These are phyloP conservation scores for Fonsecaea pedrosoi DNA, from an alignment of 2,329 filamentous ascomycete genomes.

Conservation along the genomic window DNA sequence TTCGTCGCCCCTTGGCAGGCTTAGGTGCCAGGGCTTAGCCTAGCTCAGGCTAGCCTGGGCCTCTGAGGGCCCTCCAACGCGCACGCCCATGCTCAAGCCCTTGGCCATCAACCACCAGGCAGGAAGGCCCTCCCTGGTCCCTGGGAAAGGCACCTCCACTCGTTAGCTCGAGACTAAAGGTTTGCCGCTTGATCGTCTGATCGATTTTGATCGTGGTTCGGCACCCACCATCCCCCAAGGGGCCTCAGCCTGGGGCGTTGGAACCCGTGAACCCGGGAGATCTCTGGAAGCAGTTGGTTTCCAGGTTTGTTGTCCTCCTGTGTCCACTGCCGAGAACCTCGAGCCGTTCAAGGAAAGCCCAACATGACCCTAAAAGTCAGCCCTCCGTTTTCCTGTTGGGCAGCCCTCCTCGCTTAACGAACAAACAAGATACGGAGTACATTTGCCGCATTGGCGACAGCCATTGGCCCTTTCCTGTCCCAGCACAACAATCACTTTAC, in stretches of 20 bases:
- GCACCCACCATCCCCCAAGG: slow-evolving; percentile 7
- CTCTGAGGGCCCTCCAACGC: neutral
- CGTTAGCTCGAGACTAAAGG: slow-evolving; percentile 11
- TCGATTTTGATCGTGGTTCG: slow-evolving; percentile 21
- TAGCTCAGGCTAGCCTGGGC: neutral
- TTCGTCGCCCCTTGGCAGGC: slow-evolving; percentile 1
- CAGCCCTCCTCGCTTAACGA: neutral
- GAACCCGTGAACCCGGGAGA: slow-evolving; percentile 5
- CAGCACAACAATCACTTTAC: neutral
- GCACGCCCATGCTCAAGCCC: neutral
- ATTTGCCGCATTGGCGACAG: neutral
- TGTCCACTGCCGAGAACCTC: slow-evolving; percentile 8
- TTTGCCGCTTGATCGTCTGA: slow-evolving; percentile 22
- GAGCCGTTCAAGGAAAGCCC: slow-evolving; percentile 16
- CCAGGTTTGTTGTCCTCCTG: neutral
- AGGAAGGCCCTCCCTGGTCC: neutral
- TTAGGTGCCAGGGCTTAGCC: neutral
- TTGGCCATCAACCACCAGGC: neutral
- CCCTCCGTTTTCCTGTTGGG: neutral
- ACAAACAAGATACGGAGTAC: neutral
- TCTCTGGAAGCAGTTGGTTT: slow-evolving; percentile 9
- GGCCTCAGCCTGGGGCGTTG: slow-evolving; percentile 2
- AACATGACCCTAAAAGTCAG: neutral
- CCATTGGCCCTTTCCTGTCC: neutral
- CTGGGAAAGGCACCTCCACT: slow-evolving; percentile 11